Evolutionary conservation across 1,284 basidiomycete genomes (phyloP), one percentile per base, ranked within the genome.

Genomic region (Stygiomarasmius scandens): DNA sequence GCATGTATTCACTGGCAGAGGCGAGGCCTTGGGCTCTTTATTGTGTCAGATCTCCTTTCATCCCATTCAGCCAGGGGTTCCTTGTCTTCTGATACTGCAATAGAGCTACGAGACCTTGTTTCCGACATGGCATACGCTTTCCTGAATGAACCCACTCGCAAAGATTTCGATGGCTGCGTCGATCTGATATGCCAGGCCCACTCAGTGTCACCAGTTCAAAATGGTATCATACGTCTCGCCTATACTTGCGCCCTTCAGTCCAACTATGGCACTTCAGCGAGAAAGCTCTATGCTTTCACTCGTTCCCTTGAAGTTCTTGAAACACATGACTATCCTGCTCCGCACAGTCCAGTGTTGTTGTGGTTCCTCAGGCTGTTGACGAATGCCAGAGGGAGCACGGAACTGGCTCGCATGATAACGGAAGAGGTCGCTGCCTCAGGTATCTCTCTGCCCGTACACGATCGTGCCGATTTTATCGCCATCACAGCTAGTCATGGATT

Each of bases 281-380:
- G 71, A 52, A 49, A 56, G 19, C 67, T 85, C 25, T 84, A 81
- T 60, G 60, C 68, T 2, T 77, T 74, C 58, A 75, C 76, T n/a
- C 75, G 74, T 22, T 67, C 71, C 14, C 58, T 57, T 22, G 58
- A 59, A 23, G 67, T 77, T 44, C 62, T 65, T 46, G 51, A 61
- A 27, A 55, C 61, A 22, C 71, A 75, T 54, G 58, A 63, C 2
- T 86, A 85, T 60, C 80, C 81, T 6, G 69, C 77, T 19, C 88
- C 87, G 3, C 70, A 69, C 41, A 78, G 77, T 23, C 52, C 61
- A 14, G 62, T 77, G 0, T 62, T 85, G 36, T 66, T 74, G 12
- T 86, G 81, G 81, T 67, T 89, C 23, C 75, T 88, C 70, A 56
- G 67, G 2, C 68, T 80, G 64, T 70, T 87, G 19, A 65, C 71